Evolutionary conservation across 805 yeast species (phyloP), one percentile per base, ranked within the genome.

Genomic region (Osmozyma mogii): DNA sequence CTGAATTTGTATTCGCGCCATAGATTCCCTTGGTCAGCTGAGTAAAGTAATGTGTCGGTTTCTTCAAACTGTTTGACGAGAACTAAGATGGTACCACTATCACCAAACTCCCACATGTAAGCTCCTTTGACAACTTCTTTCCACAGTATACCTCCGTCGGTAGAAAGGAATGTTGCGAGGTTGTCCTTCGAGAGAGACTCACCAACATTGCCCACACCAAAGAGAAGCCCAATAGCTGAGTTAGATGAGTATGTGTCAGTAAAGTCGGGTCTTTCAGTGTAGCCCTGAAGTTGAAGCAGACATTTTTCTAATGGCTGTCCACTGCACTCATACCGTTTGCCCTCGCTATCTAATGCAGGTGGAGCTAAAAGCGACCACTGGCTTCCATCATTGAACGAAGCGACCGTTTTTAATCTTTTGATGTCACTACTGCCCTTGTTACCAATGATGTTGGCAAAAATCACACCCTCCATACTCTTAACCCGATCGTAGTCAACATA

Each of bases 151-250:
- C 98, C 98, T 2, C 92, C 98, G 56, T 92, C 97, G n/a, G 70
- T 64, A 3, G 95, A 76, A 37, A 92, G 56, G 48, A 72, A 92
- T 0, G 96, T 84, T 2, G 80, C 64, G 1, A 79, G 69, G 27
- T 76, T 72, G 3, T 67, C 62, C 23, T 56, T 52, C 6, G 71
- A 56, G 30, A 89, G 58, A 6, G 43, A 37, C 17, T 66, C 70
- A 5, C 96, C 97, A 29, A 85, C 95, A 49, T 82, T 87, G 17
- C 98, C 98, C n/a, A 82, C 74, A n/a, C 82, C 96, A 41, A 92
- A 64, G 69, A 89, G 57, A 58, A 87, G 58, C 1, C 98, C 98
- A 12, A 80, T 67, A 0, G 97, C 97, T 7, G 95, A 79, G 0
- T 84, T 76, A 0, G 97, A 87, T 0, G 94, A 81, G 43, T 64